Evolutionary conservation across 2,329 filamentous ascomycete species (phyloP).

Genomic region (Neophaeococcomyces aloes): DNA sequence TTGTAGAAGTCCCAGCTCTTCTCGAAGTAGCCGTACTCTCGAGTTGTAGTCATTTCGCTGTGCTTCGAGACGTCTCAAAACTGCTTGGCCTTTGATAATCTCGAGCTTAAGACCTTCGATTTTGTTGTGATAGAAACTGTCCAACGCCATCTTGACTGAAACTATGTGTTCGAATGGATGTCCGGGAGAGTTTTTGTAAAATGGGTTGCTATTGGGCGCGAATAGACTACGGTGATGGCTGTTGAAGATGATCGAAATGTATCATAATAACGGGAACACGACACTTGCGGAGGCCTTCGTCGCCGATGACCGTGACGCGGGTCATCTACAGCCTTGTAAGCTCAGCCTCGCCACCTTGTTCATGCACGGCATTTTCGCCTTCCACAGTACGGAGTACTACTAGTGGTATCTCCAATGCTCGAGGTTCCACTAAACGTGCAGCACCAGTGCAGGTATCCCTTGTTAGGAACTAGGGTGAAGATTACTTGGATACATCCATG

Average conservation of each 20-base stretch:
- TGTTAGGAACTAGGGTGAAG: too few relatives aligned
- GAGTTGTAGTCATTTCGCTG: conserved; percentile 99
- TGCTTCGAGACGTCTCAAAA: conserved; percentile 86
- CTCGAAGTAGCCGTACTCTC: conserved; percentile 80
- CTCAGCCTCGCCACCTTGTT: too few relatives aligned
- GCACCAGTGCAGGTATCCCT: too few relatives aligned
- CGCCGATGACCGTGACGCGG: too few relatives aligned
- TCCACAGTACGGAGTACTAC: too few relatives aligned
- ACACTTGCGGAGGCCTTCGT: conserved; percentile 3
- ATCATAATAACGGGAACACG: conserved; percentile 1
- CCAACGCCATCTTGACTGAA: conserved; percentile 76
- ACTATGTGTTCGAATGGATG: too few relatives aligned
- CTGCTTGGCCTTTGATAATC: conserved; percentile 97
- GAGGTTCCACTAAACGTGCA: too few relatives aligned
- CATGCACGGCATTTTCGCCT: too few relatives aligned
- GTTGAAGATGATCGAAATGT: background rate
- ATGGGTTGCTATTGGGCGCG: conserved; percentile 21
- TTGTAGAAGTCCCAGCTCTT: conserved; percentile 90
- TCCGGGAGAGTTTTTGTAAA: too few relatives aligned
- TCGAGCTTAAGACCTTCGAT: conserved; percentile 99
- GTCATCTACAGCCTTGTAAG: too few relatives aligned
- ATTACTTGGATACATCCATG: too few relatives aligned
- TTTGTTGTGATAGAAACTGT: conserved; percentile 99
- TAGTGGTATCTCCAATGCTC: too few relatives aligned
- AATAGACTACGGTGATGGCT: background rate